These are phyloP conservation scores for Colletotrichum incanum DNA, from an alignment of 2,329 filamentous ascomycete genomes.

Conservation along the genomic window DNA sequence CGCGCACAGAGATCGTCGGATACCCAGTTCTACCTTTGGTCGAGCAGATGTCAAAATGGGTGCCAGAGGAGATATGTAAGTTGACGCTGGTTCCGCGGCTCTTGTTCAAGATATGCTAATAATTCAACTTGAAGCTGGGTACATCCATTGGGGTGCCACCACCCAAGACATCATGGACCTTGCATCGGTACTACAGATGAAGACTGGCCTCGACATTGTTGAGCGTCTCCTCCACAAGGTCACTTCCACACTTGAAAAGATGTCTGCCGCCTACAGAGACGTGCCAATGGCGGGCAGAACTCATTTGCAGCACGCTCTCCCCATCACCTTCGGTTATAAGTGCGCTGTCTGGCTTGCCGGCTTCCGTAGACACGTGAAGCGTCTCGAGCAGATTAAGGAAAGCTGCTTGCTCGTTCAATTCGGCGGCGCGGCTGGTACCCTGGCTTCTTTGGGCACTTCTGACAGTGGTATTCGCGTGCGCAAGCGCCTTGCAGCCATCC, in stretches of 20 bases:
- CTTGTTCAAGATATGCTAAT: background rate
- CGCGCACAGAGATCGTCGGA: conserved; percentile 69
- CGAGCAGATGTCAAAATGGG: conserved; percentile 59
- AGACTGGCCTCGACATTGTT: conserved; percentile 64
- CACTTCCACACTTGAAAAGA: conserved; percentile 56
- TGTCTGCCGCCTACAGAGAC: conserved; percentile 64
- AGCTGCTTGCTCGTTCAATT: conserved; percentile 69
- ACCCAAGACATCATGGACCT: conserved; percentile 74
- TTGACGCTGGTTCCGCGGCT: background rate
- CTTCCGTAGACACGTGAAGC: conserved; percentile 63
- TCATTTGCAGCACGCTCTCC: conserved; percentile 71
- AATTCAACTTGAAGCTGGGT: conserved; percentile 47
- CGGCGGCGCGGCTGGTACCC: conserved; percentile 69
- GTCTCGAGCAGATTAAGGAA: conserved; percentile 62
- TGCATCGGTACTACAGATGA: conserved; percentile 68
- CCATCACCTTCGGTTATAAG: conserved; percentile 72
- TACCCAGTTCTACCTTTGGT: conserved; percentile 69
- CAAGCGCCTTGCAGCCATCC: conserved; percentile 63
- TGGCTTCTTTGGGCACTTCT: conserved; percentile 66
- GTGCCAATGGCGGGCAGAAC: conserved; percentile 72
- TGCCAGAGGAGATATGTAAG: conserved; percentile 52
- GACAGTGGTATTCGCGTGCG: conserved; percentile 65
- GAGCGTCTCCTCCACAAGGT: conserved; percentile 61
- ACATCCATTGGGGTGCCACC: conserved; percentile 72
- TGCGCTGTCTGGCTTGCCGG: conserved; percentile 69